Evolutionary conservation across 805 yeast species (phyloP).

Genomic region (Metschnikowia aberdeeniae): DNA sequence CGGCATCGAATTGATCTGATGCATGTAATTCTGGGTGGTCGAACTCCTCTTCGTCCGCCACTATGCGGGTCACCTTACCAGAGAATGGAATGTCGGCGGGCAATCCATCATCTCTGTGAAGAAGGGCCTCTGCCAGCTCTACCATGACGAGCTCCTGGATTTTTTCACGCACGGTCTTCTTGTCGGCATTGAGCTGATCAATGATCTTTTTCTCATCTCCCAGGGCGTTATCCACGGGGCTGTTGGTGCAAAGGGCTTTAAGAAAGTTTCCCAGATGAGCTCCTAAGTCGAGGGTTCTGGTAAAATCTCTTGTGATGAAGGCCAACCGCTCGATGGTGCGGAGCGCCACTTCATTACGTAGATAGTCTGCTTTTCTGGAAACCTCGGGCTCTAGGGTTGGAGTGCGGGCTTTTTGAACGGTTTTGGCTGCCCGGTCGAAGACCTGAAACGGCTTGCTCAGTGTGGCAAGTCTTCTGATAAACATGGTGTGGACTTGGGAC

Average conservation of each 20-base stretch:
- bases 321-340: constrained; percentile 73
- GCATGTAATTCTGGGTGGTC: constrained; percentile 36
- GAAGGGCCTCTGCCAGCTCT: constrained; percentile 54
- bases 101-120: constrained; percentile 47
- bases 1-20: constrained; percentile 56
- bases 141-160: constrained; percentile 58
- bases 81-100: constrained; percentile 39
- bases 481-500: neutral
- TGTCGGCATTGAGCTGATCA: constrained; percentile 48
- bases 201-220: constrained; percentile 35
- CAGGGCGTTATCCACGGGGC: constrained; percentile 20
- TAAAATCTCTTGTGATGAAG: constrained; percentile 62
- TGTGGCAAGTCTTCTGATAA: constrained; percentile 9
- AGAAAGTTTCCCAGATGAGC: constrained; percentile 65
- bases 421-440: constrained; percentile 62
- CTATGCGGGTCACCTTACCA: constrained; percentile 46
- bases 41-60: constrained; percentile 66
- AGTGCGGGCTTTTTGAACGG: constrained; percentile 55
- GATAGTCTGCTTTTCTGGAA: constrained; percentile 61
- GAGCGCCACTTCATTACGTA: constrained; percentile 68
- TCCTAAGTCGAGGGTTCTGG: constrained; percentile 66
- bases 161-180: constrained; percentile 47
- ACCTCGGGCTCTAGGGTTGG: constrained; percentile 39
- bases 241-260: constrained; percentile 31
- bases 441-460: constrained; percentile 29